phyloP scores from a whole-genome alignment of 2,329 filamentous ascomycete species.

The Catunica adiposa region DNA sequence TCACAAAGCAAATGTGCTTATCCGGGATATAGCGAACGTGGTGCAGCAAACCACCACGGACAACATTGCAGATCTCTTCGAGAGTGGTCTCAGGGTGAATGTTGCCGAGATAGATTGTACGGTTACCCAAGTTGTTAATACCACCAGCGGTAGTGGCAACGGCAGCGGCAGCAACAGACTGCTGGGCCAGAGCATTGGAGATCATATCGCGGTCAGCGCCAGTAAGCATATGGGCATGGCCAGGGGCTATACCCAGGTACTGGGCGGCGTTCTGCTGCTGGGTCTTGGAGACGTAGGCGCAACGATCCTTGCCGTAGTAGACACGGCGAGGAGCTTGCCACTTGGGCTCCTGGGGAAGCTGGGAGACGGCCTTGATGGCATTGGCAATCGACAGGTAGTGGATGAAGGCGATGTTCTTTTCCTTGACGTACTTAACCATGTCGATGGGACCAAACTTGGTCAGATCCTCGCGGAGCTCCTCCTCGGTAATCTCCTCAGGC shows the following conservation, averaged over 20 bases:
- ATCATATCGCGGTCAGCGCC: conserved; percentile 93
- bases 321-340: conserved; percentile 93
- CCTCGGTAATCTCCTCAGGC: conserved; percentile 75
- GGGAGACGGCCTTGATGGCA: conserved; percentile 92
- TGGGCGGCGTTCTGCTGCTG: conserved; percentile 98
- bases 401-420: conserved; percentile 96
- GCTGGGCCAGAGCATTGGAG: conserved; percentile 87
- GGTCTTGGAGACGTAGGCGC: conserved; percentile 97
- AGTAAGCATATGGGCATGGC: conserved; percentile 90
- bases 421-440: conserved; percentile 90
- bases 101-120: conserved; percentile 95
- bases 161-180: conserved; percentile 90
- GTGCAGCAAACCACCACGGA: conserved; percentile 84
- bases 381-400: conserved; percentile 96
- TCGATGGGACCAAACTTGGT: conserved; percentile 95
- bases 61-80: conserved; percentile 98
- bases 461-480: conserved; percentile 84
- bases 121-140: conserved; percentile 92
- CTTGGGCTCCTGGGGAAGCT: conserved; percentile 88
- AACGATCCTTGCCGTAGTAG: conserved; percentile 97
- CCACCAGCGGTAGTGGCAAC: conserved; percentile 93
- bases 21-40: conserved; percentile 98
- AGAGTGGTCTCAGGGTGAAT: conserved; percentile 98
- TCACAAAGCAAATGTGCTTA: conserved; percentile 99
- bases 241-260: conserved; percentile 90